Conservation (phyloP, 2,329 filamentous ascomycete species). For the Verticillium zaregamsianum region DNA sequence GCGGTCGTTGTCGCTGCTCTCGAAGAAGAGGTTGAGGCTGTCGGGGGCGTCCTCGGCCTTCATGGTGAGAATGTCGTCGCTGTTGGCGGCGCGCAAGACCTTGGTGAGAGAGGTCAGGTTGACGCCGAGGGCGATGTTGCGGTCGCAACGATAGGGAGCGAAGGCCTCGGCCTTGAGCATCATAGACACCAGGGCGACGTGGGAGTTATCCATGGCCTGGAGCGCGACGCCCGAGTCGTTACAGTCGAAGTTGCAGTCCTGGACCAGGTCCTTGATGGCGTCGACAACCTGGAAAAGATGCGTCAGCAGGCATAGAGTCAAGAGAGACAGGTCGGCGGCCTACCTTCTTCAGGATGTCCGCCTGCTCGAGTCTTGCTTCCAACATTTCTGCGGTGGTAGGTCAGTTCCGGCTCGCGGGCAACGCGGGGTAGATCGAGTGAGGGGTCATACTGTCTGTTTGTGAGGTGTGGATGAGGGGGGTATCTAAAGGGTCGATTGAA, state of each 20-base stretch:
- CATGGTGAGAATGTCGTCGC: conserved; percentile 89
- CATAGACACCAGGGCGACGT: conserved; percentile 98
- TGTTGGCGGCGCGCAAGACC: conserved; percentile 89
- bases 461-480: neutral
- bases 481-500: neutral
- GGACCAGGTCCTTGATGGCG: conserved; percentile 97
- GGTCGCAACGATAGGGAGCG: conserved; percentile 94
- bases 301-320: neutral
- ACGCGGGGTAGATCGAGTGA: neutral
- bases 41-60: conserved; percentile 98
- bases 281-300: conserved; percentile 72
- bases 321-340: neutral
- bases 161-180: conserved; percentile 95
- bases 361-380: conserved; percentile 96
- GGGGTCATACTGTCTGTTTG: neutral
- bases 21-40: conserved; percentile 91
- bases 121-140: conserved; percentile 96
- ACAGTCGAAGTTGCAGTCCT: conserved; percentile 99
- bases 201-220: conserved; percentile 99
- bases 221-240: conserved; percentile 98
- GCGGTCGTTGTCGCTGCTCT: conserved; percentile 82
- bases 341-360: conserved; percentile 91
- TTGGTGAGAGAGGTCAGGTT: conserved; percentile 96
- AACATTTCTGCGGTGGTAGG: conserved; percentile 59
- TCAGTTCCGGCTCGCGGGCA: neutral